Base-by-base conservation (phyloP, 495 filamentous ascomycete genomes). In the Penicillium subrubescens region DNA sequence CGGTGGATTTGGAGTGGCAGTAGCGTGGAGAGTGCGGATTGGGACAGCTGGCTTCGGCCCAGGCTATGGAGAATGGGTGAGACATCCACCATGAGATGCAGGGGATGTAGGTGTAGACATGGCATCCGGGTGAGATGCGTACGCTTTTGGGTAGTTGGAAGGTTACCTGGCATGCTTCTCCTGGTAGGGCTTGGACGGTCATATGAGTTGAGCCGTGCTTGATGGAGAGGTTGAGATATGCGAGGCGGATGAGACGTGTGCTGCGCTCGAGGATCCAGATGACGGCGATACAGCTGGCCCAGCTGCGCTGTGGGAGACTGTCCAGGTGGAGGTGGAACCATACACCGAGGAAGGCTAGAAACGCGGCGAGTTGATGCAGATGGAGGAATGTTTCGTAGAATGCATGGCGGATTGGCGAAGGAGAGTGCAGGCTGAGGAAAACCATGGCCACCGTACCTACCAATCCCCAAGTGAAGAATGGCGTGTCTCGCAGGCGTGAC, bases 381-480 rank as follows among this genome's bases (percentile, higher is more conserved):
- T 91, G 76, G 64, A 96, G 86, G 80, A 97, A 97, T 0, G 83
- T 88, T 74, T 96, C 93, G 73, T 96, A 97, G 72, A 90, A 94
- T n/a, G 92, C 91, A 75, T 96, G 93, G 44, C 93, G 85, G 58
- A 96, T 79, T 19, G 88, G 83, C 14, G 92, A 94, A 12, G 85
- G 82, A 3, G 93, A 90, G 71, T 95, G 92, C 43, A 92, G 73
- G n/a, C 79, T 62, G 34, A 97, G 87, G 52, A 83, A 79, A 34
- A 88, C 71, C 73, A 94, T 86, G 0, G 88, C 81, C 48, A 81
- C 74, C 0, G 86, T 86, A 31, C 76, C 77, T 15, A 82, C 53
- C 8, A 83, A 56, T 0, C 84, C 84, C 74, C 79, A 86, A n/a
- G 61, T 57, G 55, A 84, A 81, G 67, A 92, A 86, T 0, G 88